Evolutionary conservation across 805 yeast genomes (phyloP), one percentile per base, ranked within the genome.

Genomic region (Brettanomyces naardenensis): DNA sequence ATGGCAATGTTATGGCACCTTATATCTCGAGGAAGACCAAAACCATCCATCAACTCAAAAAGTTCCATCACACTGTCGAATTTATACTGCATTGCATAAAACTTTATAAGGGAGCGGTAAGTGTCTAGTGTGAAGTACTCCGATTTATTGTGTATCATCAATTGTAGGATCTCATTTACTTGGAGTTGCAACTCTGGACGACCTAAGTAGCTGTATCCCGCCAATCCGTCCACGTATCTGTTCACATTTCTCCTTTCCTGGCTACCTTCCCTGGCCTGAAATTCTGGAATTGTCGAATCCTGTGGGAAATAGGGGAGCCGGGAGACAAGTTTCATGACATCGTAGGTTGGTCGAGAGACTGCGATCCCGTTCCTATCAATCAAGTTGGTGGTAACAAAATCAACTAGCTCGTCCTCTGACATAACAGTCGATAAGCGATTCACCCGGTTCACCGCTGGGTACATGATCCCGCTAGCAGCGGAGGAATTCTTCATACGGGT

Each of bases 11-110:
- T 30, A 21, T 10, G 18, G 7, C 14, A 10, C n/a, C 14, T n/a
- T 7, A 15, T 30, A 30, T 30, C 21, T 17, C 10, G 7, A 6
- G 33, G 21, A 6, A 10, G 6, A 6, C 18, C 21, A n/a, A 10
- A 10, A 10, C n/a, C n/a, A 14, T 13, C 30, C 30, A 28, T 28
- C 17, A 28, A 28, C 30, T n/a, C 30, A 10, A 28, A 20, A 7
- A 35, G 19, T 7, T 27, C 33, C 5, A n/a, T 21, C 4, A 35
- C 27, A 4, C 25, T 15, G 13, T 30, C 22, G 15, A 46, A 41
- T 27, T 30, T 34, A 25, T 40, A 48, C 32, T 43, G 28, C 21
- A 28, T 19, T 4, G 45, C 14, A n/a, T 39, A 35, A 15, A 36
- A 21, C 3, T 35, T 33, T 3, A 48, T 19, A 6, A 48, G 30